Conservation (phyloP, 2,329 filamentous ascomycete genomes). For the Fusarium euwallaceae region DNA sequence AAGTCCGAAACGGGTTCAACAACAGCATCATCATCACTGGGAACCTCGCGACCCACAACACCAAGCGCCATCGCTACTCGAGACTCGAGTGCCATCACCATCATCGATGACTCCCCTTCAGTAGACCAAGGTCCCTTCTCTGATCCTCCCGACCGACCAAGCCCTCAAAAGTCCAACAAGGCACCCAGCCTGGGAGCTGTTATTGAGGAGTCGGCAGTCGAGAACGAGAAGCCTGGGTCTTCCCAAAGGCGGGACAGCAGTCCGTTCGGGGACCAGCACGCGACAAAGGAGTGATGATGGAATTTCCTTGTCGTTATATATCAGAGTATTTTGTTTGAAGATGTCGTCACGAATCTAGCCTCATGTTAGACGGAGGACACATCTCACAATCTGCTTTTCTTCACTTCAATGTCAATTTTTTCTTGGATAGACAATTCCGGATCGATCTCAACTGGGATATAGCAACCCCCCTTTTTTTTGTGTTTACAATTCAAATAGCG, state of each 20-base stretch:
- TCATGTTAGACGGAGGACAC: constrained; percentile 21
- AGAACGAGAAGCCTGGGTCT: constrained; percentile 50
- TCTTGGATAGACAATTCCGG: constrained; percentile 39
- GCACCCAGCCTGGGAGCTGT: constrained; percentile 66
- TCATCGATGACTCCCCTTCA: constrained; percentile 64
- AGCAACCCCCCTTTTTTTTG: constrained; percentile 36
- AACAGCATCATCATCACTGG: constrained; percentile 40
- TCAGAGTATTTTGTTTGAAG: constrained; percentile 20
- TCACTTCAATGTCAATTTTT: constrained; percentile 43
- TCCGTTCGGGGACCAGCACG: constrained; percentile 71
- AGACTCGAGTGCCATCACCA: constrained; percentile 61
- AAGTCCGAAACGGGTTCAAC: constrained; percentile 53
- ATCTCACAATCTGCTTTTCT: constrained; percentile 34
- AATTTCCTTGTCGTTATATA: constrained; percentile 23
- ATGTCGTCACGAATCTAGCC: constrained; percentile 40
- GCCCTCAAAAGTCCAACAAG: constrained; percentile 49
- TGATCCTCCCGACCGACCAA: constrained; percentile 61
- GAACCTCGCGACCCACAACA: constrained; percentile 39
- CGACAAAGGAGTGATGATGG: constrained; percentile 61
- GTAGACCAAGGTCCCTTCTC: constrained; percentile 71
- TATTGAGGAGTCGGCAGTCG: constrained; percentile 62
- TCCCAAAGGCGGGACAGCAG: constrained; percentile 54
- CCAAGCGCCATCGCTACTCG: constrained; percentile 44
- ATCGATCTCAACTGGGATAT: constrained; percentile 40
- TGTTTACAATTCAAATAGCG: constrained; percentile 39